phyloP scores from a whole-genome alignment of 2,329 filamentous ascomycete species.

The Alternaria arborescens region DNA sequence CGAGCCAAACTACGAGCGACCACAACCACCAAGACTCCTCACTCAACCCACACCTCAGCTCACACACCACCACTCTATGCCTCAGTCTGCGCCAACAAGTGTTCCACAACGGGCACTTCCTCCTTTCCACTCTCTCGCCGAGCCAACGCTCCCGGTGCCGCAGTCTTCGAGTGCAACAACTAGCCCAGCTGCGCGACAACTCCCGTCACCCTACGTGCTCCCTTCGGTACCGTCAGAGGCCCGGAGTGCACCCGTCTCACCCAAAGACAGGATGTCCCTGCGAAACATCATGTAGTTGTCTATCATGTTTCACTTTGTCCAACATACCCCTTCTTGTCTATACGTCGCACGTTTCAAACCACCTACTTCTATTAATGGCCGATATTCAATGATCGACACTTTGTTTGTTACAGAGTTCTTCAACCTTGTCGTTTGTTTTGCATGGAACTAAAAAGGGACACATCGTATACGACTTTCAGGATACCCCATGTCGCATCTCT shows the following conservation, averaged over 20 bases:
- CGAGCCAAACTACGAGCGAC: slow-evolving; percentile 38
- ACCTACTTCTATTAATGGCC: slow-evolving; percentile 29
- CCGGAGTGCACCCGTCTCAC: slow-evolving; percentile 46
- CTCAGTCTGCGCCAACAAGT: slow-evolving; percentile 35
- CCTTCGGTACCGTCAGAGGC: slow-evolving; percentile 30
- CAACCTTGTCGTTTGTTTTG: slow-evolving; percentile 16
- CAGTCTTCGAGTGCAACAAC: slow-evolving; percentile 30
- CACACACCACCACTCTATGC: slow-evolving; percentile 45
- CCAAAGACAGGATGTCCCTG: slow-evolving; percentile 46
- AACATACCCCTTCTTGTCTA: slow-evolving; percentile 35
- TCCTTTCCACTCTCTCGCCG: slow-evolving; percentile 43
- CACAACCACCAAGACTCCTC: slow-evolving; percentile 41
- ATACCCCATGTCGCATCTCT: slow-evolving; percentile 26
- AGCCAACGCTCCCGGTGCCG: slow-evolving; percentile 39
- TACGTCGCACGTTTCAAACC: slow-evolving; percentile 20
- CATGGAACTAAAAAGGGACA: slow-evolving; percentile 20
- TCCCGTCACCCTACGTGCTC: slow-evolving; percentile 42
- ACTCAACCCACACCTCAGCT: slow-evolving; percentile 44
- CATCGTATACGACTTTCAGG: slow-evolving; percentile 20
- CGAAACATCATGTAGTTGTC: slow-evolving; percentile 45
- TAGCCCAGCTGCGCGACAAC: slow-evolving; percentile 44
- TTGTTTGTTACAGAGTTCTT: slow-evolving; percentile 20
- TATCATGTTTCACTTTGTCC: slow-evolving; percentile 31
- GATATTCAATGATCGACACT: slow-evolving; percentile 17
- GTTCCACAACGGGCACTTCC: slow-evolving; percentile 43